These are phyloP conservation scores for Cladochytrium replicatum DNA, from an alignment of 192 early-diverging fungal genomes.

Conservation along the genomic window DNA sequence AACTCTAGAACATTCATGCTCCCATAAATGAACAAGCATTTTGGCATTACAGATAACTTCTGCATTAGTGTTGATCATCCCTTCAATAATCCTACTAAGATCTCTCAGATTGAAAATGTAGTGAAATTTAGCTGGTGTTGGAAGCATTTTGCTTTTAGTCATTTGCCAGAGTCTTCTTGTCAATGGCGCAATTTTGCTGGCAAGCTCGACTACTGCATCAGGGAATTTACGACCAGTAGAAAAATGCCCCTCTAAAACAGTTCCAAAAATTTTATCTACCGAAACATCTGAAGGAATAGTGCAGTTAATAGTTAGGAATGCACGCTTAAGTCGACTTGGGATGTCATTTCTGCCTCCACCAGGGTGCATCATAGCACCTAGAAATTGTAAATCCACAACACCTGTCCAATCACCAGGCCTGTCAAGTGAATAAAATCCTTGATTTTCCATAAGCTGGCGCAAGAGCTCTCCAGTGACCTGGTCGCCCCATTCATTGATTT, in stretches of 20 bases:
- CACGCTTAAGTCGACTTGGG: constrained; percentile 47
- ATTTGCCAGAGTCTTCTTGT: constrained; percentile 50
- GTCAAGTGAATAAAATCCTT: constrained; percentile 56
- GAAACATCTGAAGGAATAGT: constrained; percentile 56
- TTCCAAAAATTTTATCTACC: constrained; percentile 55
- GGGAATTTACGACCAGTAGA: constrained; percentile 40
- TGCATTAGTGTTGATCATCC: constrained; percentile 44
- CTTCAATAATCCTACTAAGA: constrained; percentile 48
- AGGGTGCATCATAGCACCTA: constrained; percentile 59
- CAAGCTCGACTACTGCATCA: constrained; percentile 37
- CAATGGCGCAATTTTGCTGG: constrained; percentile 29
- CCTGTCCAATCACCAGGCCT: constrained; percentile 57
- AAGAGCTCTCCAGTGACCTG: constrained; percentile 54
- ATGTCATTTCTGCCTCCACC: constrained; percentile 58
- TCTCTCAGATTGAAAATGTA: constrained; percentile 60
- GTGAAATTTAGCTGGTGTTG: constrained; percentile 59
- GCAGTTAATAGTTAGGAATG: constrained; percentile 50
- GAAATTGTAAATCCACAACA: constrained; percentile 50
- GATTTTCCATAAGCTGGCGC: constrained; percentile 52
- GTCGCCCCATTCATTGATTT: constrained; percentile 62
- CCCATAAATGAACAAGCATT: constrained; percentile 44
- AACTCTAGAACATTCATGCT: constrained; percentile 51
- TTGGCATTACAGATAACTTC: constrained; percentile 42
- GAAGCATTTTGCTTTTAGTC: constrained; percentile 58
- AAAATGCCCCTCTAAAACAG: constrained; percentile 56